Conservation (phyloP, 2,329 filamentous ascomycete genomes). For the Aspergillus ibericus region DNA sequence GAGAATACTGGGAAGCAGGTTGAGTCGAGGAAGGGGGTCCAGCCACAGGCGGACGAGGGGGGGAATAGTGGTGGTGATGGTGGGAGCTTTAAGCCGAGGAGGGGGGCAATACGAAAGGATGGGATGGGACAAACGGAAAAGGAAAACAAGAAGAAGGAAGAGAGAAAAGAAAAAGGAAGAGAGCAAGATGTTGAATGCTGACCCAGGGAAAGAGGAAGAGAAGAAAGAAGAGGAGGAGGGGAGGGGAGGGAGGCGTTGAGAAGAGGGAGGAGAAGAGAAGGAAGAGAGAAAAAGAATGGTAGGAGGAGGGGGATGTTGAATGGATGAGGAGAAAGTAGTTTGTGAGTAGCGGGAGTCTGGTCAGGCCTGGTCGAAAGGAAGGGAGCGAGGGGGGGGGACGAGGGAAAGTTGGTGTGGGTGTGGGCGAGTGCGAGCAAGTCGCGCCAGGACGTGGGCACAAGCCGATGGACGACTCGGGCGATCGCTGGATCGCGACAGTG, state of each 20-base stretch:
- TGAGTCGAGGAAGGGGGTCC: slow-evolving; percentile 32
- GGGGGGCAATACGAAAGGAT: neutral
- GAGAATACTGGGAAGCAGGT: slow-evolving; percentile 25
- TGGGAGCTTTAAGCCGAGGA: slow-evolving; percentile 9
- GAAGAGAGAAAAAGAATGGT: slow-evolving; percentile 16
- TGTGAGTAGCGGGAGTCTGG: slow-evolving; percentile 17
- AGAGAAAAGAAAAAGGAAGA: slow-evolving; percentile 23
- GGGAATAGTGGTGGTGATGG: slow-evolving; percentile 11
- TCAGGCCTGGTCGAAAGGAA: slow-evolving; percentile 22
- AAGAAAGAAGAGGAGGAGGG: slow-evolving; percentile 1
- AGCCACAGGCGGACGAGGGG: slow-evolving; percentile 41
- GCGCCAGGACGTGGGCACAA: slow-evolving; percentile 26
- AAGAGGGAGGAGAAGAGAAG: slow-evolving; percentile 21
- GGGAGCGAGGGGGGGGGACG: slow-evolving; percentile 19
- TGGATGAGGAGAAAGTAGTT: slow-evolving; percentile 23
- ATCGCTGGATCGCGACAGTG: slow-evolving; percentile 27
- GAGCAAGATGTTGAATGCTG: slow-evolving; percentile 23
- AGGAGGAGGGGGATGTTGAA: slow-evolving; percentile 16
- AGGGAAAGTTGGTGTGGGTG: slow-evolving; percentile 8
- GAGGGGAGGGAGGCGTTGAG: slow-evolving; percentile 19
- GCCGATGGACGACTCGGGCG: slow-evolving; percentile 19
- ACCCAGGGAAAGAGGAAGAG: neutral
- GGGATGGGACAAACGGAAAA: slow-evolving; percentile 18
- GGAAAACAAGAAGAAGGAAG: slow-evolving; percentile 24
- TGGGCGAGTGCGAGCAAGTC: slow-evolving; percentile 18